A percentile compares a stretch with the other conserved stretches of the same genome.
Conservation (phyloP, 805 yeast genomes). For the Kodamaea restingae region DNA sequence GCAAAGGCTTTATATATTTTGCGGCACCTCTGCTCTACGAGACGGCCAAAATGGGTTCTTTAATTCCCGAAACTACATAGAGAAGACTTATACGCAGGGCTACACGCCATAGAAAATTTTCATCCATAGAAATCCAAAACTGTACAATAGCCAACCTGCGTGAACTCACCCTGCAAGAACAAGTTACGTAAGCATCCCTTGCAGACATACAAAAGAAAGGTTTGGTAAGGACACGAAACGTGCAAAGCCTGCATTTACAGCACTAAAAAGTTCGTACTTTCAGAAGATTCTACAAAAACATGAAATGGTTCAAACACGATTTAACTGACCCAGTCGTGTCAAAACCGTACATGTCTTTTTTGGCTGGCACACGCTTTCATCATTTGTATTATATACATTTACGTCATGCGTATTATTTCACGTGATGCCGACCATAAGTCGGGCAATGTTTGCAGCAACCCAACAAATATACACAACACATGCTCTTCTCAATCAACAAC, state of each 20-base stretch:
- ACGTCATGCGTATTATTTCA: neutral
- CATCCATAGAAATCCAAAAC: conserved; percentile 3
- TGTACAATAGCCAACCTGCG: neutral
- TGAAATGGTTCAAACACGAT: too few species aligned
- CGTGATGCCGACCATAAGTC: neutral
- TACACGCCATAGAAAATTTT: conserved; percentile 4
- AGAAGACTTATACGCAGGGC: conserved; percentile 1
- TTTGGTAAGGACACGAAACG: neutral
- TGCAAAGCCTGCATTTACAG: neutral
- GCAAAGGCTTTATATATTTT: neutral
- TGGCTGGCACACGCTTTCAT: too few species aligned
- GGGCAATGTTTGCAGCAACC: neutral
- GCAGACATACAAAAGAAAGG: neutral
- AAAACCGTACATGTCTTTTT: too few species aligned
- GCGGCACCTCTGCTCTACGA: neutral
- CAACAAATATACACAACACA: neutral
- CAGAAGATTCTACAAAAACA: too few species aligned
- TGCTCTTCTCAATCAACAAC: neutral
- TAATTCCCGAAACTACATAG: conserved; percentile 1
- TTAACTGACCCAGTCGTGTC: too few species aligned
- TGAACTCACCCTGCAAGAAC: neutral
- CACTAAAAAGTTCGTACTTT: too few species aligned
- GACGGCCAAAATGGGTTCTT: neutral
- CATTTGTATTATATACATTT: too few species aligned
- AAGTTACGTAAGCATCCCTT: neutral